A percentile compares a stretch with the other conserved stretches of the same genome.
phyloP scores from a whole-genome alignment of 768 basidiomycete species.

The Trichaptum fuscoviolaceum region DNA sequence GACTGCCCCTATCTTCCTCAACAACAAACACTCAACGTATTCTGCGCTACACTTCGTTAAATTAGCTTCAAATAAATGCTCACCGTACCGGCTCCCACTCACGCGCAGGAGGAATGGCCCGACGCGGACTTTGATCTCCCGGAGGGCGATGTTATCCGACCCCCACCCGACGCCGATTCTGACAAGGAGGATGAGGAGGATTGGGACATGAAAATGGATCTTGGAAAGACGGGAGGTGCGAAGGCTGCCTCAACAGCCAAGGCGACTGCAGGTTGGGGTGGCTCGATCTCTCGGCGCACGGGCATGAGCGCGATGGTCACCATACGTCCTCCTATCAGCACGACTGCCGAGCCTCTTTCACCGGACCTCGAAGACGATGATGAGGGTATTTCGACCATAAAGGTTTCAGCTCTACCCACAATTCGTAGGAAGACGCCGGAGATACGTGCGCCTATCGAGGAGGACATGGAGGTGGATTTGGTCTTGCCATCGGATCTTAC shows the following conservation, averaged over 20 bases:
- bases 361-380: conserved; percentile 62
- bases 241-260: not conserved
- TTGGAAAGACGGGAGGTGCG: conserved; percentile 52
- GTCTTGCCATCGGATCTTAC: conserved; percentile 76
- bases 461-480: conserved; percentile 83
- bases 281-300: not conserved
- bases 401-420: conserved; percentile 51
- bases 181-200: conserved; percentile 67
- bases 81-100: conserved; percentile 53
- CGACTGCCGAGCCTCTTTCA: conserved; percentile 29
- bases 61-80: conserved; percentile 35
- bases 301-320: conserved; percentile 34
- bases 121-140: conserved; percentile 86
- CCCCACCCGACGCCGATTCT: conserved; percentile 40
- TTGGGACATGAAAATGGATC: conserved; percentile 76
- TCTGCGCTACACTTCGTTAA: conserved; percentile 3
- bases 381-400: conserved; percentile 82
- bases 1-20: conserved; percentile 5
- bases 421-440: conserved; percentile 24
- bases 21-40: conserved; percentile 1
- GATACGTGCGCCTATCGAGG: conserved; percentile 47
- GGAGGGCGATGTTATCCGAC: conserved; percentile 44
- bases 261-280: conserved; percentile 1
- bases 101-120: conserved; percentile 73
- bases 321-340: conserved; percentile 59